Evolutionary conservation across 2,329 filamentous ascomycete species (phyloP), one percentile per base, ranked within the genome.

Genomic region (Cercospora nicotianae): DNA sequence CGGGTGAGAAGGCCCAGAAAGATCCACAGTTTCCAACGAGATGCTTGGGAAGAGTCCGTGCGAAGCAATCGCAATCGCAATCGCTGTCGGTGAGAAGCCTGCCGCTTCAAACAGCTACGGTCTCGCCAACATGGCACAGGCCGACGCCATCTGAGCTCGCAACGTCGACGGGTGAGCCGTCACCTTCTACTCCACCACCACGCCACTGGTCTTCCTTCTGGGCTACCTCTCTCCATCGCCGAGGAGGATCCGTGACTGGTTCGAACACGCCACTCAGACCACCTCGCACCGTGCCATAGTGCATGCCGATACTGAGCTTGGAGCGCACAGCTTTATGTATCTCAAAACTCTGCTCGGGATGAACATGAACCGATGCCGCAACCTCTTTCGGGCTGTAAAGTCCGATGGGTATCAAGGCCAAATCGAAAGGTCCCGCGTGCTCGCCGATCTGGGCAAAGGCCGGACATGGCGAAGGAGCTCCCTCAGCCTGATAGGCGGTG

Each of bases 221-320:
- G 6, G 80, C 82, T 9, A 76, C 80, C 60, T 80, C 79, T 69
- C 76, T 80, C 80, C 82, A 86, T 64, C 81, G 73, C 66, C 77
- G 73, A 6, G 81, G 78, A 42, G 83, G 83, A 70, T 83, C 83
- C 3, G 80, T 79, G 1, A 85, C 83, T 62, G 83, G 83, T 68
- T 86, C 83, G 65, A 81, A 85, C 7, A 81, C 78, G 12, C 76
- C 79, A 51, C 79, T 82, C 3, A 84, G 72, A 0, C 78, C 79
- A 16, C 83, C 82, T 63, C 83, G 71, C 0, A 85, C 79, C 0
- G 83, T 85, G 0, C 83, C 83, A 69, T 81, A 85, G 67, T 86
- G 84, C 83, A 85, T 85, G 0, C 82, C 83, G 28, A 86, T 79
- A 33, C 81, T 84, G 70, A 80, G 81, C 74, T 78, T 82, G 63